Base-by-base conservation (phyloP, 306 rosid genomes). In the Fragaria ananassa region DNA sequence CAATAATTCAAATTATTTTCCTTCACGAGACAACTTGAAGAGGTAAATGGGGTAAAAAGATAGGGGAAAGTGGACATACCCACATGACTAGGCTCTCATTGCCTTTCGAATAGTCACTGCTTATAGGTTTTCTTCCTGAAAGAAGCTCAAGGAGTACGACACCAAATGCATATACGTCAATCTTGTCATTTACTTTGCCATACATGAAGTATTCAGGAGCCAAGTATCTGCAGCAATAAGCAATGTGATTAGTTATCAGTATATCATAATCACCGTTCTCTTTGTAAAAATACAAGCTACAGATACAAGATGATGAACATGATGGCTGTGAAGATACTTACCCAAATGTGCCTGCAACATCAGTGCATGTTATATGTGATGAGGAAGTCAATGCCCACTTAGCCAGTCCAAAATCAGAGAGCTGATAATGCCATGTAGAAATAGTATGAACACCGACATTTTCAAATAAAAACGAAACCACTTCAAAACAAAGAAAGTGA, bases 341-440 rank as follows among this genome's bases (percentile, higher is more conserved):
- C 99, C 99, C 99, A 66, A 95, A 95, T 68, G 99, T 95, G 81
- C 99, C 99, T 47, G 93, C 96, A 90, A 95, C 97, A 74, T 95
- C 97, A 1, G 90, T 88, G 86, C 97, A 95, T 54, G 96, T 89
- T 89, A 92, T 86, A 41, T 92, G 87, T 3, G 97, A 82, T 25
- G 97, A 83, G 5, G 88, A 81, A 69, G 91, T 80, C 65, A 96
- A 84, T 61, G 97, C 93, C 93, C 91, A 91, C 85, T 78, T 93
- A 69, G 99, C 97, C 25, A 96, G 91, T 79, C 99, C 99, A 78
- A 96, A 96, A 87, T 96, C 99, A 82, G 96, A 96, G 31, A 96
- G 93, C 99, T 96, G 88, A 74, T 81, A 51, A 83, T 50, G 73
- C 68, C 50, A 74, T 78, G 76, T 60, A 75, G 17, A 76, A 70